Evolutionary conservation across 208 protist genomes (phyloP).

Genomic region (Crithidia mellificae): DNA sequence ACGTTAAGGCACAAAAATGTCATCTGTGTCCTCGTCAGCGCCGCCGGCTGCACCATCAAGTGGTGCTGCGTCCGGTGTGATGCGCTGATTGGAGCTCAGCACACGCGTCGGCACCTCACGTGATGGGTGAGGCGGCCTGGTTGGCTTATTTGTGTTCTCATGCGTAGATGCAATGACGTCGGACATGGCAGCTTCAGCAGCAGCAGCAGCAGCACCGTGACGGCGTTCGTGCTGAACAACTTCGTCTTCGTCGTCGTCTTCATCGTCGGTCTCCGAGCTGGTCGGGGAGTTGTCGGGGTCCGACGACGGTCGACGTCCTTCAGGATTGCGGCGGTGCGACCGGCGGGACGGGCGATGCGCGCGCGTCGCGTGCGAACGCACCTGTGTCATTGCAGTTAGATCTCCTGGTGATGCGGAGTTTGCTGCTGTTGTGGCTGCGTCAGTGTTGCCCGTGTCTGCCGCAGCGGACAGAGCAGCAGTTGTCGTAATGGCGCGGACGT

Average conservation of each 20-base stretch:
- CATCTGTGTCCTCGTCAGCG: conserved; percentile 7
- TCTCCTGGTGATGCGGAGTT: no score
- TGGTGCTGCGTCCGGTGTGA: background rate
- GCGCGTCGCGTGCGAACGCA: background rate
- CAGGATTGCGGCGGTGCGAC: background rate
- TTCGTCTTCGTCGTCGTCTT: background rate
- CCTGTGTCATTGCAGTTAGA: background rate
- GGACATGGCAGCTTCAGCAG: background rate
- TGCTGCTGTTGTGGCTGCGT: background rate
- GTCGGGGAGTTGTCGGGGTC: conserved; percentile 34
- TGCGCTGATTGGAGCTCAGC: conserved; percentile 31
- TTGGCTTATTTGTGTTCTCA: conserved; percentile 8
- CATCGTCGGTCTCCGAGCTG: conserved; percentile 31
- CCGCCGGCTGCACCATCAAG: background rate
- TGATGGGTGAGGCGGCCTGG: background rate
- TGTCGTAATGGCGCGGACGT: conserved; percentile 35
- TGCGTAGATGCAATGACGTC: background rate
- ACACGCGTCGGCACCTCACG: conserved; percentile 13
- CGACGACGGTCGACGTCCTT: conserved; percentile 5
- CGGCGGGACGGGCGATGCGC: background rate
- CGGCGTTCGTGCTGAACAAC: no score
- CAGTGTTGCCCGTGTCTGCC: conserved; percentile 4
- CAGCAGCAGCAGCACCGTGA: background rate
- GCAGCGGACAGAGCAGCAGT: conserved; percentile 19
- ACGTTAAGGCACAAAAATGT: conserved; percentile 27